These are phyloP conservation scores for Calonectria crousiana DNA, from an alignment of 2,329 filamentous ascomycete species.

Conservation along the genomic window DNA sequence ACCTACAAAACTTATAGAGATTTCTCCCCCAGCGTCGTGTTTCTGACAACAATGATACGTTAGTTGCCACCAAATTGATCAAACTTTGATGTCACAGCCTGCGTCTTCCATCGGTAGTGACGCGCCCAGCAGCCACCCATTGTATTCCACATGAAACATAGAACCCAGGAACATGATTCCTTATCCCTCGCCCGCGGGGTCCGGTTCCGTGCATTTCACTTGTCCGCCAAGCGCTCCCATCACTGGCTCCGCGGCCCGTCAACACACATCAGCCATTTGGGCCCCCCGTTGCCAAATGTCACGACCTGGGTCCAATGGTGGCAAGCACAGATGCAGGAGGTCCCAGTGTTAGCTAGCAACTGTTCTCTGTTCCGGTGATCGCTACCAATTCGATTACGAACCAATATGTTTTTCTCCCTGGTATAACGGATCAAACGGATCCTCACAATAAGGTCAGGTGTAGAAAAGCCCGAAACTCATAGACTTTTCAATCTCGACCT, in stretches of 20 bases:
- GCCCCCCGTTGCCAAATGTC: constrained; percentile 65
- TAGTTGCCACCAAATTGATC: constrained; percentile 68
- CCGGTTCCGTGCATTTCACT: constrained; percentile 65
- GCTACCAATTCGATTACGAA: too few species aligned
- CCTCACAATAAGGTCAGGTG: too few species aligned
- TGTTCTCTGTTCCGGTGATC: too few species aligned
- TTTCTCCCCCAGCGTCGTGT: constrained; percentile 15
- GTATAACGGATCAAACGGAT: too few species aligned
- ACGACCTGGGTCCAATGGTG: too few species aligned
- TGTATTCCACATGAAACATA: constrained; percentile 58
- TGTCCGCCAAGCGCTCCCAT: constrained; percentile 64
- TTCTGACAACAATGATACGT: constrained; percentile 35
- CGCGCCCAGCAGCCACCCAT: constrained; percentile 54
- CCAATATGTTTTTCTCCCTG: too few species aligned
- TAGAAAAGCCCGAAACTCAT: too few species aligned
- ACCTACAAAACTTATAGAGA: constrained; percentile 49
- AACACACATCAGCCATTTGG: constrained; percentile 65
- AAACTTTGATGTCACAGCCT: constrained; percentile 51
- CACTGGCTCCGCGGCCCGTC: constrained; percentile 46
- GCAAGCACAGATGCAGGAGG: too few species aligned
- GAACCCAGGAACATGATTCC: constrained; percentile 74
- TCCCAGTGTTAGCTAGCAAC: too few species aligned
- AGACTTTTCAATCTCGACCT: too few species aligned
- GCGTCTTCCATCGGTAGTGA: constrained; percentile 46
- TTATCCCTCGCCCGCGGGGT: constrained; percentile 71